Base-by-base conservation (phyloP, 1,139 yeast genomes). In the Suhomyces bokatorum region DNA sequence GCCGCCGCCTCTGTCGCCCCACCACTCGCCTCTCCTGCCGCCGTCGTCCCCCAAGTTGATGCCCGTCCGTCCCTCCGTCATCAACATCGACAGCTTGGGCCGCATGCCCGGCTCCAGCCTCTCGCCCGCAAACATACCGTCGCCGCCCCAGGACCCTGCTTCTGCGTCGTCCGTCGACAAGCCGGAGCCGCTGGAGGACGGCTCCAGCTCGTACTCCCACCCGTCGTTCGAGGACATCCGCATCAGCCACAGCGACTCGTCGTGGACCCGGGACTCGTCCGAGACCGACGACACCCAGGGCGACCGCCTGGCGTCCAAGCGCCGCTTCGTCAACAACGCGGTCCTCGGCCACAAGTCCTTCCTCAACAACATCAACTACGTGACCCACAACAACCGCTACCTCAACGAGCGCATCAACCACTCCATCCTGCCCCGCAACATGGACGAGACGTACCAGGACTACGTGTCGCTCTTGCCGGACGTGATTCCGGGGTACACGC, bases 301-400 rank as follows among this genome's bases (percentile, higher is more conserved):
- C 5, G 39, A 37, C 13, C 32, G 31, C 13, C n/a, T 22, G 10
- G 37, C 36, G 15, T 24, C 28, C 22, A 37, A 42, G 29, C 32
- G 39, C 11, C 40, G 38, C 14, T 49, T 45, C 20, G 35, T 49
- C 10, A 32, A 34, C 15, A 45, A 48, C 30, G 55, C 52, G 27
- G 46, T 50, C 13, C 41, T 47, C 28, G 55, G 53, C 30, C 48
- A 54, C 33, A 44, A 52, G 41, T 64, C 69, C 33, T 67, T 60
- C 47, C 53, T 66, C 26, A 63, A 57, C 39, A 62, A 64, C 49
- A 56, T 66, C 33, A 59, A 60, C 51, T 62, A 63, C 45, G 55
- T 54, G 15, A 43, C 58, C 29, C 60, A 60, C 41, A 66, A 65
- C 29, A 49, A 50, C 32, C 54, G 56, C 29, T 63, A 52, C 48